phyloP scores from a whole-genome alignment of 2,329 filamentous ascomycete species.

The Dothideomycetidae sp. region DNA sequence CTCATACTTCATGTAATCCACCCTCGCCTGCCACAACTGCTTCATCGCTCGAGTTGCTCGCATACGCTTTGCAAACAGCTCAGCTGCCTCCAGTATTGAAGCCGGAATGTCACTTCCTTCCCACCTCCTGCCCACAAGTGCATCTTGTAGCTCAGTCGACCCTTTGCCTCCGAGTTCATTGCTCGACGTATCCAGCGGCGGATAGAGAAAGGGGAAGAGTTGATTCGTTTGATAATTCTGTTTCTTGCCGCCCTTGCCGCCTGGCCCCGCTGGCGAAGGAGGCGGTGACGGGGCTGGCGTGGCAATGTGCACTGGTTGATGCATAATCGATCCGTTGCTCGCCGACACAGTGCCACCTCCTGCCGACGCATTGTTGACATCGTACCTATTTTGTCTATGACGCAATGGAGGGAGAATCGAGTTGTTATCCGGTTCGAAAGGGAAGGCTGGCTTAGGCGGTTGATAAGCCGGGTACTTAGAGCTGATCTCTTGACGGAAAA shows the following conservation, averaged over 20 bases:
- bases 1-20: constrained; percentile 82
- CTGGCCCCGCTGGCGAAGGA: constrained; percentile 67
- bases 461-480: constrained; percentile 97
- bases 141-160: constrained; percentile 62
- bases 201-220: constrained; percentile 95
- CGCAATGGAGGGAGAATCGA: constrained; percentile 77
- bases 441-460: constrained; percentile 68
- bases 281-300: constrained; percentile 92
- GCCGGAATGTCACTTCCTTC: constrained; percentile 87
- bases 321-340: constrained; percentile 59
- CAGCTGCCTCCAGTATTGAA: constrained; percentile 87
- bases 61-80: constrained; percentile 79
- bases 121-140: constrained; percentile 72
- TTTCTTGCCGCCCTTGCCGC: constrained; percentile 90
- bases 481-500: constrained; percentile 90
- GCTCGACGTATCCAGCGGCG: constrained; percentile 74
- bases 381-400: constrained; percentile 41
- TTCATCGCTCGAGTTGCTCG: constrained; percentile 82
- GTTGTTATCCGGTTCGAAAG: constrained; percentile 78
- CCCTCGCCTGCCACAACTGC: constrained; percentile 88
- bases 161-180: constrained; percentile 87
- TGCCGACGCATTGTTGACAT: constrained; percentile 35
- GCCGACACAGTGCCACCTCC: constrained; percentile 4
- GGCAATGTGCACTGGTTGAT: constrained; percentile 96
- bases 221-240: constrained; percentile 99